A percentile compares a stretch with the other conserved stretches of the same genome.
Evolutionary conservation across 225 moss, liverwort and hornwort species (phyloP).

Genomic region (Bryoerythrophyllum caledonicum): DNA sequence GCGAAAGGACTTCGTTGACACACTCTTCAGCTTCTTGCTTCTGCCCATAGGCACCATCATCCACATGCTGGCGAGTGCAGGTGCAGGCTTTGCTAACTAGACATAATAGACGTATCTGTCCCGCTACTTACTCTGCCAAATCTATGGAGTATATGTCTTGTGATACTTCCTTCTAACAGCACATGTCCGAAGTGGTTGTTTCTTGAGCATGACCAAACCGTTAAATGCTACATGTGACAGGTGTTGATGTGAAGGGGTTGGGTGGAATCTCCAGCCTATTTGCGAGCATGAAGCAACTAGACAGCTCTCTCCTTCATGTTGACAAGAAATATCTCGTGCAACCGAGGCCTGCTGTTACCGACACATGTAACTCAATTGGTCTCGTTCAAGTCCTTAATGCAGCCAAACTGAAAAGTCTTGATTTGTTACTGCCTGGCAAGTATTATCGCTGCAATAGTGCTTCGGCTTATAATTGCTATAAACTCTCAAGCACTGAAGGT

Average conservation of each 20-base stretch:
- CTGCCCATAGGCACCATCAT: constrained; percentile 23
- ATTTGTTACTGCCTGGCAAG: neutral
- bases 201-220: neutral
- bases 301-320: neutral
- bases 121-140: too few species aligned
- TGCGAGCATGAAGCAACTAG: constrained; percentile 3
- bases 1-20: constrained; percentile 34
- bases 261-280: constrained; percentile 20
- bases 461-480: neutral
- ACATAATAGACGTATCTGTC: neutral
- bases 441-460: neutral
- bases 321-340: constrained; percentile 15
- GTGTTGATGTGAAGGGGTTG: neutral
- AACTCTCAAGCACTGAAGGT: neutral
- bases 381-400: neutral
- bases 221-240: neutral
- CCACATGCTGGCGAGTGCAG: constrained; percentile 6
- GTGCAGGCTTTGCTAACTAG: neutral
- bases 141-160: too few species aligned
- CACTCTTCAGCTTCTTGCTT: constrained; percentile 30
- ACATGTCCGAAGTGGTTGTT: too few species aligned
- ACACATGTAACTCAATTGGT: constrained; percentile 10
- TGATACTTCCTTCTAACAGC: too few species aligned
- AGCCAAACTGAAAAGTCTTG: neutral
- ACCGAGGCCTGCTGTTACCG: constrained; percentile 15